These are phyloP conservation scores for Jamesozyma piceae DNA, from an alignment of 805 yeast genomes.

Conservation along the genomic window DNA sequence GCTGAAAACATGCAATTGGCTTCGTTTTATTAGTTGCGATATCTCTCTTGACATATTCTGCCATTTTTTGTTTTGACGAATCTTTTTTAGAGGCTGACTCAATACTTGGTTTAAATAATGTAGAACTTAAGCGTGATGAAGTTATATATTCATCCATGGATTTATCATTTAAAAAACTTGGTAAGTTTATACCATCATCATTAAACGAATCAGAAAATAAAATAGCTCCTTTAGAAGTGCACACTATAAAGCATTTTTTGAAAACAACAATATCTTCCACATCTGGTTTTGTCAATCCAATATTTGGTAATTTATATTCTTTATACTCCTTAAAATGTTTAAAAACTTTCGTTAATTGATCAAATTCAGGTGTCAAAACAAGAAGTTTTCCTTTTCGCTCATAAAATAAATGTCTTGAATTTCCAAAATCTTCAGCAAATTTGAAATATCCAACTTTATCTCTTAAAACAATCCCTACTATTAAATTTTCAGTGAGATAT, in stretches of 20 bases:
- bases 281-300: constrained; percentile 45
- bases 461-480: constrained; percentile 43
- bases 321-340: constrained; percentile 37
- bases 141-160: constrained; percentile 6
- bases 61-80: constrained; percentile 26
- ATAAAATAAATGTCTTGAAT: constrained; percentile 48
- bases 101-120: constrained; percentile 15
- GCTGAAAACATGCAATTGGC: constrained; percentile 57
- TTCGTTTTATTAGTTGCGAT: constrained; percentile 30
- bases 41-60: constrained; percentile 32
- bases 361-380: constrained; percentile 34
- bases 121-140: constrained; percentile 13
- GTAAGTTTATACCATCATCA: constrained; percentile 42
- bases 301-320: constrained; percentile 51
- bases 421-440: constrained; percentile 58
- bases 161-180: constrained; percentile 45
- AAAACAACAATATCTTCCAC: constrained; percentile 53
- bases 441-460: constrained; percentile 54
- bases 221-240: constrained; percentile 59
- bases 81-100: constrained; percentile 20
- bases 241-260: constrained; percentile 57
- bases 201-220: constrained; percentile 46
- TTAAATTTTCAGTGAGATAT: constrained; percentile 26
- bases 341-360: constrained; percentile 23
- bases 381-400: constrained; percentile 40